Conservation (phyloP, 2,329 filamentous ascomycete species). For the Trichocomaceae sp. region DNA sequence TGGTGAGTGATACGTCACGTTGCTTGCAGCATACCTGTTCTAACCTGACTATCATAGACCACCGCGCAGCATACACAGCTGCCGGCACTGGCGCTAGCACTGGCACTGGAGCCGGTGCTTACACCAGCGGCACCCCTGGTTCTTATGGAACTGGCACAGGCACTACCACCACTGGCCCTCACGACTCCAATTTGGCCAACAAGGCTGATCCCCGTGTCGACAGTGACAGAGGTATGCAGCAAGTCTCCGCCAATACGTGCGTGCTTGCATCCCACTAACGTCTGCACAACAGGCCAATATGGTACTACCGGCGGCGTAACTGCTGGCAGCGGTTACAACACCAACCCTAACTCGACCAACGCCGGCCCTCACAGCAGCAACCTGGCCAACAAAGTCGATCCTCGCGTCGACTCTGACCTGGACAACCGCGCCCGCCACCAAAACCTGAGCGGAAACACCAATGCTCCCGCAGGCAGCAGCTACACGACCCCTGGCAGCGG, state of each 20-base stretch:
- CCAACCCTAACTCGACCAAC: constrained; percentile 23
- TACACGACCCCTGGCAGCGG: constrained; percentile 14
- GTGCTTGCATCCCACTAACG: neutral
- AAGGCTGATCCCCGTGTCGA: constrained; percentile 30
- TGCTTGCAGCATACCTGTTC: no score
- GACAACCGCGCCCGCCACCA: constrained; percentile 14
- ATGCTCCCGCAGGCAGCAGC: constrained; percentile 11
- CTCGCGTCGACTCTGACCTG: constrained; percentile 37
- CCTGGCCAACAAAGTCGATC: constrained; percentile 27
- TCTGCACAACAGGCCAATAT: constrained; percentile 16
- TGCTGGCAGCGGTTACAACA: constrained; percentile 8
- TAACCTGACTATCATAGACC: constrained; percentile 9
- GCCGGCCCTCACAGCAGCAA: constrained; percentile 33
- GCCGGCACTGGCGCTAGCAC: constrained; percentile 4
- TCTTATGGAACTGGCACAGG: constrained; percentile 16
- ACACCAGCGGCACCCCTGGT: neutral
- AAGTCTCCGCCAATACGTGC: neutral
- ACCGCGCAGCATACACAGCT: constrained; percentile 7
- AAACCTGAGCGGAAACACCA: constrained; percentile 8
- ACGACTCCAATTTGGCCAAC: constrained; percentile 34
- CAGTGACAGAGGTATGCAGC: constrained; percentile 18
- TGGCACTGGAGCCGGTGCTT: neutral
- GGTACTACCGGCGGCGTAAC: constrained; percentile 10
- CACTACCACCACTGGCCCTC: constrained; percentile 25
- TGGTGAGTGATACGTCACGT: constrained; percentile 8